Percentiles rank a stretch among this genome's conserved stretches.
Evolutionary conservation across 495 filamentous ascomycete genomes (phyloP).

Genomic region (Aspergillus haitiensis): DNA sequence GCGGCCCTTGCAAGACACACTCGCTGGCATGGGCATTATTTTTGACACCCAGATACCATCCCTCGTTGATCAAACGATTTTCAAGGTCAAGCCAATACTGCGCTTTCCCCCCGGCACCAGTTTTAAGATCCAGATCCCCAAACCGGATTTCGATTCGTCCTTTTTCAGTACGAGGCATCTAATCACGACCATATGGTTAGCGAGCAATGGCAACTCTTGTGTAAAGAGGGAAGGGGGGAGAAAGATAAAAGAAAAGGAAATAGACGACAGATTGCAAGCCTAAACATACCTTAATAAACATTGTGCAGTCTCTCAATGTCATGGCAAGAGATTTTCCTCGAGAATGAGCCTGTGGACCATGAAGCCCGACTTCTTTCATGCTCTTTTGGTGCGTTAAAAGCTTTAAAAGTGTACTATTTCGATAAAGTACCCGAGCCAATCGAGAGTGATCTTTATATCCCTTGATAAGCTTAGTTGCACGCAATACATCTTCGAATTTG

Average conservation of each 20-base stretch:
- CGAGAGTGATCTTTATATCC: slow-evolving; percentile 39
- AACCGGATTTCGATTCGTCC: slow-evolving; percentile 67
- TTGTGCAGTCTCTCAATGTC: slow-evolving; percentile 86
- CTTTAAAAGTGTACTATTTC: slow-evolving; percentile 37
- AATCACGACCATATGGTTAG: slow-evolving; percentile 1
- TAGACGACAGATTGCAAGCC: neutral
- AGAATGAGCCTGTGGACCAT: slow-evolving; percentile 35
- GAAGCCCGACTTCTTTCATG: slow-evolving; percentile 39
- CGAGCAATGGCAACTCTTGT: neutral
- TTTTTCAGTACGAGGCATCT: slow-evolving; percentile 35
- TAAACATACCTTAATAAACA: slow-evolving; percentile 65
- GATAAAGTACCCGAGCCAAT: slow-evolving; percentile 39
- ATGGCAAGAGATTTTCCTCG: slow-evolving; percentile 60
- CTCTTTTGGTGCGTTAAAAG: slow-evolving; percentile 38
- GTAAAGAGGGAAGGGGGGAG: neutral
- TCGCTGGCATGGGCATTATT: slow-evolving; percentile 30
- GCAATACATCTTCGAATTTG: slow-evolving; percentile 38
- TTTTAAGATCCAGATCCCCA: slow-evolving; percentile 88
- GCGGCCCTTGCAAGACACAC: slow-evolving; percentile 33
- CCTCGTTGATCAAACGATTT: slow-evolving; percentile 59
- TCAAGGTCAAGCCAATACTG: slow-evolving; percentile 73
- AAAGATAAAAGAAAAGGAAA: neutral
- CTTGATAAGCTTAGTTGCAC: slow-evolving; percentile 38
- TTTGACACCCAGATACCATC: slow-evolving; percentile 66
- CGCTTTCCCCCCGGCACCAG: slow-evolving; percentile 62